Base-by-base conservation (phyloP, 345 rosid species). In the Rhodamnia argentea region DNA sequence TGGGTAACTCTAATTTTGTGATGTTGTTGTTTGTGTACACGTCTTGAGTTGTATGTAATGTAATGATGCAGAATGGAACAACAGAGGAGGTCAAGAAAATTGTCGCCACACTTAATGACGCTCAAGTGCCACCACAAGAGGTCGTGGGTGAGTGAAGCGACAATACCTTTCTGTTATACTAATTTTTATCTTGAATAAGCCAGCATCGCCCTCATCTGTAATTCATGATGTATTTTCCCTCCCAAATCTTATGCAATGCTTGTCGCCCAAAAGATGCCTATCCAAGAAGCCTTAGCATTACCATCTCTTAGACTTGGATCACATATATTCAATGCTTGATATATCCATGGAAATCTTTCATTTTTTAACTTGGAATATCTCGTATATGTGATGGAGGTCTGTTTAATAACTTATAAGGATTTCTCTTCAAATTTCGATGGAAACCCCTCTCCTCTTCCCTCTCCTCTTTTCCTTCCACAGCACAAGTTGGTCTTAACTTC, bases 51-150 rank as follows among this genome's bases (percentile, higher is more conserved):
- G 29, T 84, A 10, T 82, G 76, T 83, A 23, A 54, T 87, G 84
- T 16, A 37, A 81, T 84, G 52, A 82, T 90, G 89, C 89, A 95
- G 99, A 97, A 95, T 85, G 99, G 99, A 87, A 97, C 97, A 70
- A 89, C 84, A 26, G 98, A 95, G 76, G 97, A 95, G 87, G 98
- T 96, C 92, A 95, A 95, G 94, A 97, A 95, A 95, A 95, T 97
- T 44, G 97, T 94, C 16, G 88, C 89, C 85, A 89, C 85, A 9
- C 94, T 97, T 74, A 95, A 97, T 81, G 94, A 88, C 74, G 95
- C 91, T 52, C 87, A 93, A 83, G 98, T 95, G 84, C 99, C 98
- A 3, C 87, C 97, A 4, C 83, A 87, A 26, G 99, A 95, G 88
- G 97, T 92, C 60, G 98, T 97, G 44, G 99, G 97, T 94, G 75